A percentile compares a stretch with the other conserved stretches of the same genome.
Evolutionary conservation across 768 basidiomycete species (phyloP).

Genomic region (Collybia sordida): DNA sequence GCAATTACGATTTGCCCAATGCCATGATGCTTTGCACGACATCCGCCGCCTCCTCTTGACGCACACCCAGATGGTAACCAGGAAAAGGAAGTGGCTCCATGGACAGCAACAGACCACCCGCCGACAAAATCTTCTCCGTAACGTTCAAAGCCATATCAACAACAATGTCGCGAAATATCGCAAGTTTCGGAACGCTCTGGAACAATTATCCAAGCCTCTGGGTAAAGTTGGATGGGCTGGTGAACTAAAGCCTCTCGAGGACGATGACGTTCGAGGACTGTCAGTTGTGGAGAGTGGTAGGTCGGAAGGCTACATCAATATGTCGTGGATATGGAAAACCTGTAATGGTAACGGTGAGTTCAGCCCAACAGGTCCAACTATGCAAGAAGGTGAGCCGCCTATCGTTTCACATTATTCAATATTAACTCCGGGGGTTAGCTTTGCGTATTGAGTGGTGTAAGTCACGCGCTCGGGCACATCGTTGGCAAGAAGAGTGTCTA

Average conservation of each 20-base stretch:
- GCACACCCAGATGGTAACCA: slow-evolving; percentile 9
- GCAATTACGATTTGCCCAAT: slow-evolving; percentile 11
- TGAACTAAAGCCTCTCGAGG: background rate
- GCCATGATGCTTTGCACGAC: slow-evolving; percentile 11
- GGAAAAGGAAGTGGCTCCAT: slow-evolving; percentile 4
- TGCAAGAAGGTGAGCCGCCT: background rate
- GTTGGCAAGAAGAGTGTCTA: slow-evolving; percentile 6
- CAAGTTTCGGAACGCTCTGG: background rate
- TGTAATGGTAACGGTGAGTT: background rate
- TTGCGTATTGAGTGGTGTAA: slow-evolving; percentile 2
- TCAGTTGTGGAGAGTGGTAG: background rate
- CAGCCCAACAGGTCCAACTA: background rate
- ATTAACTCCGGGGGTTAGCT: background rate
- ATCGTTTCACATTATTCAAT: background rate
- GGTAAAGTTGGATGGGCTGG: background rate
- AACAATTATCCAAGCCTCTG: background rate
- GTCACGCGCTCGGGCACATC: slow-evolving; percentile 1
- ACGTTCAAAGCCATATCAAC: background rate
- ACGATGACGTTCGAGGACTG: background rate
- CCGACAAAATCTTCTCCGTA: background rate
- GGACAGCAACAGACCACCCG: background rate
- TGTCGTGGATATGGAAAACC: slow-evolving; percentile 1
- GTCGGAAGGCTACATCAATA: background rate
- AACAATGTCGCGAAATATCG: background rate
- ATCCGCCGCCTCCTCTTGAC: slow-evolving; percentile 13